Evolutionary conservation across 177 flowering plant genomes (phyloP).

Genomic region (Vitis hybrid): DNA sequence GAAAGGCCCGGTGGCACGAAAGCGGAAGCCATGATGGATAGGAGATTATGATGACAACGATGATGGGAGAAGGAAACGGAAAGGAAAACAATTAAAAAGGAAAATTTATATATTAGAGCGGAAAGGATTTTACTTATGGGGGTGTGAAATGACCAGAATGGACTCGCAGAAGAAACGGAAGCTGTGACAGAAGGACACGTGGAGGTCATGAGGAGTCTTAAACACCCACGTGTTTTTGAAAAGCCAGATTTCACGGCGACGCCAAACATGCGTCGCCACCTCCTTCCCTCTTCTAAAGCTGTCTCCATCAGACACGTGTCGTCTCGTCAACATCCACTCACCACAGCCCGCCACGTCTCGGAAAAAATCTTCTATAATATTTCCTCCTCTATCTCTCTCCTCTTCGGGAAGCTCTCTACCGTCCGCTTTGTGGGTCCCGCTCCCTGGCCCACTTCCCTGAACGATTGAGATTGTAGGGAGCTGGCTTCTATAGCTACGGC

Average conservation of each 20-base stretch:
- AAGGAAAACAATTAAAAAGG: background rate
- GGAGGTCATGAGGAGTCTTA: slow-evolving; percentile 18
- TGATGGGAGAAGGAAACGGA: background rate
- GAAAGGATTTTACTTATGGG: background rate
- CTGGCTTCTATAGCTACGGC: too few species aligned
- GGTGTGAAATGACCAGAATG: slow-evolving; percentile 9
- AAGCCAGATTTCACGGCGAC: slow-evolving; percentile 15
- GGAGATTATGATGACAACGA: too few species aligned
- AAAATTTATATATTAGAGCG: background rate
- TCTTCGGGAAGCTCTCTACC: background rate
- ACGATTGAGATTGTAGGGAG: background rate
- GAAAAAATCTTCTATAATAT: background rate
- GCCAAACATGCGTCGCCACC: slow-evolving; percentile 17
- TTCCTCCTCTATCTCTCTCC: background rate
- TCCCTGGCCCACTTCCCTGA: background rate
- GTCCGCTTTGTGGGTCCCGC: background rate
- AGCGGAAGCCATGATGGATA: too few species aligned
- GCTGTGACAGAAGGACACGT: slow-evolving; percentile 19
- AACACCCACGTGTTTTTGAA: slow-evolving; percentile 23
- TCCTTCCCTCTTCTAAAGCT: background rate
- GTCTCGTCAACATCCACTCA: background rate
- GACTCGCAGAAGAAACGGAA: background rate
- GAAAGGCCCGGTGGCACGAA: too few species aligned
- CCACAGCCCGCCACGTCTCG: slow-evolving; percentile 5
- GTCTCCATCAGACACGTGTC: slow-evolving; percentile 18